A percentile compares a stretch with the other conserved stretches of the same genome.
These are phyloP conservation scores for Musa acuminata DNA, from an alignment of 176 grass and related monocot genomes.

Conservation along the genomic window DNA sequence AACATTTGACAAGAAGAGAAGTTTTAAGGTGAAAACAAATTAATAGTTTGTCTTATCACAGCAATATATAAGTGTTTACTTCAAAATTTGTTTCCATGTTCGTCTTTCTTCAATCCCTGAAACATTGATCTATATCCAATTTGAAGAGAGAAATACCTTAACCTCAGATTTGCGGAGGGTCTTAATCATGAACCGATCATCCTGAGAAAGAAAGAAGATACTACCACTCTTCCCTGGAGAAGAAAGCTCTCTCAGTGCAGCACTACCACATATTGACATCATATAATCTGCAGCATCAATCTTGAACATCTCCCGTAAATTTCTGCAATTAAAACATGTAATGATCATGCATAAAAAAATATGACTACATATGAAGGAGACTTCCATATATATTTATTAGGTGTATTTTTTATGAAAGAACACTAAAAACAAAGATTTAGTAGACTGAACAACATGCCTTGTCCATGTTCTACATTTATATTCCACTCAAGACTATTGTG, in stretches of 20 bases:
- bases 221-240: conserved; percentile 97
- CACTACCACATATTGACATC: conserved; percentile 91
- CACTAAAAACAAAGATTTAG: too few species aligned
- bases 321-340: conserved; percentile 39
- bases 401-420: not conserved
- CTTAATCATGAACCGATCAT: conserved; percentile 98
- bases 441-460: too few species aligned
- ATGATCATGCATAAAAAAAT: not conserved
- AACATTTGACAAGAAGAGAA: too few species aligned
- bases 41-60: not conserved
- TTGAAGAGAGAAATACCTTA: conserved; percentile 40
- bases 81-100: not conserved
- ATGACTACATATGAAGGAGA: not conserved
- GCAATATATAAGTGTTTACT: too few species aligned
- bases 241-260: conserved; percentile 87
- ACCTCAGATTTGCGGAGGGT: conserved; percentile 99
- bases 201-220: conserved; percentile 94
- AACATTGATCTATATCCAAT: not conserved
- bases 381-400: not conserved
- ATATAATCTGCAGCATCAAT: conserved; percentile 99
- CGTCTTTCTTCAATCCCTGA: not conserved
- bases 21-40: not conserved
- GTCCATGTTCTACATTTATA: too few species aligned
- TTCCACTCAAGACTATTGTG: too few species aligned
- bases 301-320: conserved; percentile 97